Conservation (phyloP, 371 early-diverging fungal species). For the Mortierella sp. region DNA sequence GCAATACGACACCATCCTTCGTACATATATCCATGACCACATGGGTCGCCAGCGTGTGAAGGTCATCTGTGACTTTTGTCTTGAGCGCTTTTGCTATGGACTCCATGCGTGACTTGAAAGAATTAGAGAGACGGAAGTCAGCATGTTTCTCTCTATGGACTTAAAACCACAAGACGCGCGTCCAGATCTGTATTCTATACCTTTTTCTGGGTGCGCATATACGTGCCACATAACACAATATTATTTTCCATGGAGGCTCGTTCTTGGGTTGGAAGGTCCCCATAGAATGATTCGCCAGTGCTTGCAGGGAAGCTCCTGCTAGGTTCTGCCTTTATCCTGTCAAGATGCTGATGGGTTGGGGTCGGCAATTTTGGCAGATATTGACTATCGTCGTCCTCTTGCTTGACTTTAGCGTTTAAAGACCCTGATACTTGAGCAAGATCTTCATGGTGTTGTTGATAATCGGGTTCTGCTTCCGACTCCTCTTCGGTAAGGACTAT, state of each 20-base stretch:
- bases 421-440: no score
- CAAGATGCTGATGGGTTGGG: no score
- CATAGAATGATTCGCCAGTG: no score
- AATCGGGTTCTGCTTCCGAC: neutral
- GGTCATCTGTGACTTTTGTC: slow-evolving; percentile 18
- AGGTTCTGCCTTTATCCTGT: no score
- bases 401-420: slow-evolving; percentile 20
- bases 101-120: slow-evolving; percentile 15
- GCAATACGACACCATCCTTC: neutral
- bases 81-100: slow-evolving; percentile 16
- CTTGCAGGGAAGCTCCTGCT: no score
- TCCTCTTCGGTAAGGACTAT: slow-evolving; percentile 5
- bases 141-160: neutral
- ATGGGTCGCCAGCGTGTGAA: slow-evolving; percentile 29
- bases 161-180: no score
- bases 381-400: slow-evolving; percentile 11
- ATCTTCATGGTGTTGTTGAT: no score
- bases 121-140: neutral
- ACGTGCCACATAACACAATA: slow-evolving; percentile 20
- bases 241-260: slow-evolving; percentile 10
- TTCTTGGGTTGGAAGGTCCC: slow-evolving; percentile 12
- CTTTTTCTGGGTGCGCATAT: slow-evolving; percentile 21
- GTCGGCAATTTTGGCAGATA: no score
- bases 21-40: slow-evolving; percentile 45
- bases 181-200: neutral